Percentiles rank a stretch among this genome's conserved stretches.
Evolutionary conservation across 768 basidiomycete genomes (phyloP).

Genomic region (Suillus sp.): DNA sequence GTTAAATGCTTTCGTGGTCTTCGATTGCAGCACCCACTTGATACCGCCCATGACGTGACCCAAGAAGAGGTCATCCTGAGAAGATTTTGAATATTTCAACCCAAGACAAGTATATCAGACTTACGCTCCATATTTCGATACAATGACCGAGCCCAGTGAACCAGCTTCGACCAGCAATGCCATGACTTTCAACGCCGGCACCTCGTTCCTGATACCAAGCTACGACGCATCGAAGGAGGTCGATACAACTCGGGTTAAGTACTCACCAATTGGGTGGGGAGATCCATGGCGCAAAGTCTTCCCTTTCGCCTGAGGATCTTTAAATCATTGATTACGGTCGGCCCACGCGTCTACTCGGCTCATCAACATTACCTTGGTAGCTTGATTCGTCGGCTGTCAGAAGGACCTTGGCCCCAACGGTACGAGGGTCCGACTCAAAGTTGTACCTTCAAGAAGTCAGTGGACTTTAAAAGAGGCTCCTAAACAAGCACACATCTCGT

Average conservation of each 20-base stretch:
- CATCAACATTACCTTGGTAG: slow-evolving; percentile 49
- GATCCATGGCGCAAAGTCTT: slow-evolving; percentile 60
- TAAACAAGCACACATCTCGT: slow-evolving; percentile 55
- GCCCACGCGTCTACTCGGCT: background rate
- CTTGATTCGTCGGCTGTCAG: slow-evolving; percentile 67
- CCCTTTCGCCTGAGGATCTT: slow-evolving; percentile 32
- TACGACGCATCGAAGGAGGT: slow-evolving; percentile 28
- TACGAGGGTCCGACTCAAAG: slow-evolving; percentile 71
- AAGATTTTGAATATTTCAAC: slow-evolving; percentile 8
- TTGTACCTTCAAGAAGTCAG: slow-evolving; percentile 52
- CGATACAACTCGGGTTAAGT: background rate
- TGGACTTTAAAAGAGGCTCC: slow-evolving; percentile 12
- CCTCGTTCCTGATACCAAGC: slow-evolving; percentile 86
- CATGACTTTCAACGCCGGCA: slow-evolving; percentile 55
- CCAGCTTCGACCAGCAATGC: slow-evolving; percentile 72
- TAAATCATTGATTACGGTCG: background rate
- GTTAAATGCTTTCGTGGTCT: slow-evolving; percentile 72
- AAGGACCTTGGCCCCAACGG: slow-evolving; percentile 60
- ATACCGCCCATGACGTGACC: slow-evolving; percentile 77
- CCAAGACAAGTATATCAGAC: slow-evolving; percentile 21
- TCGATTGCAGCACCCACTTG: slow-evolving; percentile 68
- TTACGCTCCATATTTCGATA: slow-evolving; percentile 75
- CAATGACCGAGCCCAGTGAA: slow-evolving; percentile 83
- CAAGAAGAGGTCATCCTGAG: slow-evolving; percentile 66
- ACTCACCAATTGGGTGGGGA: slow-evolving; percentile 76